A percentile compares a stretch with the other conserved stretches of the same genome.
These are phyloP conservation scores for Ramaria sp. DNA, from an alignment of 768 basidiomycete genomes.

Conservation along the genomic window DNA sequence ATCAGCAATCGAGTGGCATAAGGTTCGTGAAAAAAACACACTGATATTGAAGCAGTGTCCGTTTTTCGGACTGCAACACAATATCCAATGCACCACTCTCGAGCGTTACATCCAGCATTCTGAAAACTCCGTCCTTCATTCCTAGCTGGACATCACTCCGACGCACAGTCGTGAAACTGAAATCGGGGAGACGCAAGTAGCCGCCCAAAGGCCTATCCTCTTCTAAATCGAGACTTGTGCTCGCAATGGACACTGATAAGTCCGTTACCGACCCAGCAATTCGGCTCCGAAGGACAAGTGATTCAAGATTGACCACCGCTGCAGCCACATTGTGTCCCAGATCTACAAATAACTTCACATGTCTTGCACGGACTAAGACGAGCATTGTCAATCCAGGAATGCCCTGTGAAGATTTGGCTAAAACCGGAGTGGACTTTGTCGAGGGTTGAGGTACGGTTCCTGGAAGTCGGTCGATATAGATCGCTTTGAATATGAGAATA, in stretches of 20 bases:
- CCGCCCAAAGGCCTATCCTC: conserved; percentile 60
- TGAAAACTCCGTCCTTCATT: conserved; percentile 22
- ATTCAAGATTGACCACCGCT: conserved; percentile 51
- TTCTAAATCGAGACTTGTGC: conserved; percentile 28
- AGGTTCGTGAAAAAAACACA: conserved; percentile 23
- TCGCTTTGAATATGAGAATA: conserved; percentile 88
- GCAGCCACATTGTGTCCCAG: conserved; percentile 79
- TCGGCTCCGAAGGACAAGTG: conserved; percentile 54
- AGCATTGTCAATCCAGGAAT: conserved; percentile 45
- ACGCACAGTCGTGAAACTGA: conserved; percentile 66
- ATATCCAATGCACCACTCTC: conserved; percentile 60
- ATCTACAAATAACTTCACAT: conserved; percentile 65
- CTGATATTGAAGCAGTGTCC: conserved; percentile 66
- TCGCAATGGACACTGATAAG: conserved; percentile 48
- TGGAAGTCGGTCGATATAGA: conserved; percentile 86
- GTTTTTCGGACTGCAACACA: conserved; percentile 65
- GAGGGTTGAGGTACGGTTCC: conserved; percentile 10
- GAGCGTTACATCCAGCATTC: conserved; percentile 64
- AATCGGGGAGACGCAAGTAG: conserved; percentile 49
- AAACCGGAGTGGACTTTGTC: not conserved
- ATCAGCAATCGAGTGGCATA: not conserved
- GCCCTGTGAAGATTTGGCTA: conserved; percentile 2
- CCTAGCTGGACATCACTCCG: conserved; percentile 31
- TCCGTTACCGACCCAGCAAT: conserved; percentile 52
- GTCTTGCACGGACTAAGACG: conserved; percentile 60